Percentiles rank a stretch among this genome's conserved stretches.
Evolutionary conservation across 768 basidiomycete genomes (phyloP).

Genomic region (Boletus coccyginus): DNA sequence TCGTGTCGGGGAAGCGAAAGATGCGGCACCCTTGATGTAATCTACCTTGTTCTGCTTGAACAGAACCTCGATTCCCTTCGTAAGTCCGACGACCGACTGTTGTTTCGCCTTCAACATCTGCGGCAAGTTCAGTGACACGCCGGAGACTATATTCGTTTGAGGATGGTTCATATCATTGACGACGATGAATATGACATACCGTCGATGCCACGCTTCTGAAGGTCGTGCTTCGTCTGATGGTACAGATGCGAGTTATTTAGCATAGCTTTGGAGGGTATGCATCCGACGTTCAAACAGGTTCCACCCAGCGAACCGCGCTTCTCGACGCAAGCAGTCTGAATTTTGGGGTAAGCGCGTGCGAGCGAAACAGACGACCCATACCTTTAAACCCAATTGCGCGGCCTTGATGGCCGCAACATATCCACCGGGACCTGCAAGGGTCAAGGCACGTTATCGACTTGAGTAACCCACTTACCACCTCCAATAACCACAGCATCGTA

Average conservation of each 20-base stretch:
- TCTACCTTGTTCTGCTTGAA: conserved; percentile 99
- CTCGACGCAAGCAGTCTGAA: conserved; percentile 92
- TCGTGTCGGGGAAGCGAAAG: conserved; percentile 66
- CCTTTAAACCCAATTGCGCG: conserved; percentile 94
- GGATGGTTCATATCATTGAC: neutral
- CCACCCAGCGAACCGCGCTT: conserved; percentile 95
- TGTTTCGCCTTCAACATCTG: conserved; percentile 94
- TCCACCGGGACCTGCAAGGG: conserved; percentile 78
- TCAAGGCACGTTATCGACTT: neutral
- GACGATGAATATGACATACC: conserved; percentile 45
- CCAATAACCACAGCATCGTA: conserved; percentile 97
- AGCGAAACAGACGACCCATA: conserved; percentile 30
- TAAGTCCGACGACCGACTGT: conserved; percentile 76
- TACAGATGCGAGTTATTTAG: conserved; percentile 98
- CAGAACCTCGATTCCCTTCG: conserved; percentile 88
- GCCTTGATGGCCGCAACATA: conserved; percentile 99
- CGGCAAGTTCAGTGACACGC: conserved; percentile 80
- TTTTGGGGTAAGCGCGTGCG: conserved; percentile 2
- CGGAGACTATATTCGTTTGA: conserved; percentile 47
- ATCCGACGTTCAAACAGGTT: conserved; percentile 98
- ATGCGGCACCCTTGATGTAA: conserved; percentile 93
- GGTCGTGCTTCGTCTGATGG: conserved; percentile 91
- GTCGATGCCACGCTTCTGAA: conserved; percentile 89
- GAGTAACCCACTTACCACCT: conserved; percentile 60
- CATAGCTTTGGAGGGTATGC: conserved; percentile 99